Evolutionary conservation across 371 early-diverging fungal species (phyloP).

Genomic region (Rhizomucor miehei): DNA sequence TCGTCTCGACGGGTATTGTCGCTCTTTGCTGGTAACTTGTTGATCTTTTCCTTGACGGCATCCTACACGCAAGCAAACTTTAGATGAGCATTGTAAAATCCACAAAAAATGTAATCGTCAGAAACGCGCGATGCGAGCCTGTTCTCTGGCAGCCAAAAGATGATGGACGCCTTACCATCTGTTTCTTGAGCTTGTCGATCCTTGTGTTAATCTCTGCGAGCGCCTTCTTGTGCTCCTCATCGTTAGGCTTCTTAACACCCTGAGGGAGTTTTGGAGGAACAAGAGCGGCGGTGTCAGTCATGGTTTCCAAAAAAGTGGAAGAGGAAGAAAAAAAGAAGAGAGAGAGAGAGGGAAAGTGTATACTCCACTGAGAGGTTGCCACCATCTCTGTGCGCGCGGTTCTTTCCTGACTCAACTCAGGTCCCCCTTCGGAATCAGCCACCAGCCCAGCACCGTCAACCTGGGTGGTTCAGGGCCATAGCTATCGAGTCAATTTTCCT

Average conservation of each 20-base stretch:
- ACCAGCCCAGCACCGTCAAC: too few species aligned
- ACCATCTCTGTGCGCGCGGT: too few species aligned
- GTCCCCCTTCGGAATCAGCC: too few species aligned
- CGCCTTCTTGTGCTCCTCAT: slow-evolving; percentile 43
- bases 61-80: slow-evolving; percentile 30
- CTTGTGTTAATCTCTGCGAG: slow-evolving; percentile 48
- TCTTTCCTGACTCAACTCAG: too few species aligned
- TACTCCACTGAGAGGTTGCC: too few species aligned
- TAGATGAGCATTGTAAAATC: background rate
- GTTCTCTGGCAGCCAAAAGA: background rate
- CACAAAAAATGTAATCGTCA: background rate
- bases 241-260: slow-evolving; percentile 51
- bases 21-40: slow-evolving; percentile 36
- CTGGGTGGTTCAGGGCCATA: too few species aligned
- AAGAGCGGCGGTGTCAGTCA: slow-evolving; percentile 15
- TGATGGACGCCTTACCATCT: slow-evolving; percentile 35
- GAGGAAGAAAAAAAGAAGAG: background rate
- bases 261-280: slow-evolving; percentile 34
- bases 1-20: slow-evolving; percentile 52
- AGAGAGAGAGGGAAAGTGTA: background rate
- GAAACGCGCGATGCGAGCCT: background rate
- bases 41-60: slow-evolving; percentile 43
- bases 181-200: slow-evolving; percentile 58
- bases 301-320: slow-evolving; percentile 7
- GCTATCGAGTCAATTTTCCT: too few species aligned